These are phyloP conservation scores for Trypanosoma grayi DNA, from an alignment of 208 protist species.

Conservation along the genomic window DNA sequence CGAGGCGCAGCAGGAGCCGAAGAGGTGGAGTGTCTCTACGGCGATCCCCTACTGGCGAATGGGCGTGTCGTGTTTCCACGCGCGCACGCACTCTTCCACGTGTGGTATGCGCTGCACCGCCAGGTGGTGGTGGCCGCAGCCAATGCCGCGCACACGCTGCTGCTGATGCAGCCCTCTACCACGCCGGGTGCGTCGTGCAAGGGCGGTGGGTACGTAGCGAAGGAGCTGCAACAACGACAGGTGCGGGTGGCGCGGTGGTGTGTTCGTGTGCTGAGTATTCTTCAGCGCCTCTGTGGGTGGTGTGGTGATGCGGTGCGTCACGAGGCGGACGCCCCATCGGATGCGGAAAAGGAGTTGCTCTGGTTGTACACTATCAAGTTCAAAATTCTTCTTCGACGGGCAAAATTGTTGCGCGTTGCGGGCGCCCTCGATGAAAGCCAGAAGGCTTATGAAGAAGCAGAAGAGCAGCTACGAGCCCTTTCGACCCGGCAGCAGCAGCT, in stretches of 20 bases:
- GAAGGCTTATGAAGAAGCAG: conserved; percentile 3
- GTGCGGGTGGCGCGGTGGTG: conserved; percentile 15
- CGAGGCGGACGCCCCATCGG: not conserved
- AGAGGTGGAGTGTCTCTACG: conserved; percentile 3
- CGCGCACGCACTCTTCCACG: conserved; percentile 22
- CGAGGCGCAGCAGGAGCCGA: not conserved
- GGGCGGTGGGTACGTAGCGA: not conserved
- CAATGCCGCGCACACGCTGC: conserved; percentile 24
- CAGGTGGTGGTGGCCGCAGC: conserved; percentile 16
- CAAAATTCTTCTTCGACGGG: conserved; percentile 24
- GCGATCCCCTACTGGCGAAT: conserved; percentile 4
- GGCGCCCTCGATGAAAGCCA: conserved; percentile 19
- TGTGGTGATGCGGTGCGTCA: not conserved
- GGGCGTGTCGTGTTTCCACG: conserved; percentile 15
- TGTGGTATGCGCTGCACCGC: conserved; percentile 27
- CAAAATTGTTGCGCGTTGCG: conserved; percentile 6
- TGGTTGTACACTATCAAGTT: conserved; percentile 24
- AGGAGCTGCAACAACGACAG: conserved; percentile 11
- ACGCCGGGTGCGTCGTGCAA: not conserved
- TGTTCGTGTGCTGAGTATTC: conserved; percentile 13
- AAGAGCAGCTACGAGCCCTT: conserved; percentile 19
- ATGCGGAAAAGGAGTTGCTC: conserved; percentile 11
- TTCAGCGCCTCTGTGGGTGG: conserved; percentile 11
- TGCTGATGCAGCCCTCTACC: conserved; percentile 1
- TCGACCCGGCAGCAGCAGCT: not conserved